Evolutionary conservation across 2,329 filamentous ascomycete genomes (phyloP).

Genomic region (Lachnellula occidentalis): DNA sequence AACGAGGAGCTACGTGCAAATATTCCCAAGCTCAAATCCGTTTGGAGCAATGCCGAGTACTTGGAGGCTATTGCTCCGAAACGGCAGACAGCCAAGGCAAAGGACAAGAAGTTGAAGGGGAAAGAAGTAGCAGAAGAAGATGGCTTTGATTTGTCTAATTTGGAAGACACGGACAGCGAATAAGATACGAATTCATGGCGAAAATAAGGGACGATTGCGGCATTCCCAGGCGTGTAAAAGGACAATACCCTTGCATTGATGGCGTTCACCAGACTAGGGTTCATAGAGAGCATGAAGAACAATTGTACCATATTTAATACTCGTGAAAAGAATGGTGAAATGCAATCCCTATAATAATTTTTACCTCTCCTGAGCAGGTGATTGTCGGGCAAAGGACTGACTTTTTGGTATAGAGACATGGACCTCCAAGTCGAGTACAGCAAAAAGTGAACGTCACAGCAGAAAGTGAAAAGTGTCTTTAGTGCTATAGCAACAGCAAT

Average conservation of each 20-base stretch:
- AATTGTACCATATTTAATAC: background rate
- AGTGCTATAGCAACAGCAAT: too few relatives aligned
- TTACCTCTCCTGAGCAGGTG: background rate
- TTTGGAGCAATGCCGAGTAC: constrained; percentile 53
- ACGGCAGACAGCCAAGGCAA: constrained; percentile 2
- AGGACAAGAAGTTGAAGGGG: constrained; percentile 12
- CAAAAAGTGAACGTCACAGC: too few relatives aligned
- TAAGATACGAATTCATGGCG: background rate
- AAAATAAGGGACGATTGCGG: background rate
- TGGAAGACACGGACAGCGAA: constrained; percentile 1
- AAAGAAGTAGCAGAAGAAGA: constrained; percentile 17
- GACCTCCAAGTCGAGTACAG: too few relatives aligned
- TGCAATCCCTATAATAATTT: background rate
- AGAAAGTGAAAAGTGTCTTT: too few relatives aligned
- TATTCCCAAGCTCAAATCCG: constrained; percentile 40
- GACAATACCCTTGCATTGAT: constrained; percentile 21
- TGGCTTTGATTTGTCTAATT: constrained; percentile 13
- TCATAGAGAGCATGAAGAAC: background rate
- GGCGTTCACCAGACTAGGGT: background rate
- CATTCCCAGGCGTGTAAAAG: constrained; percentile 20
- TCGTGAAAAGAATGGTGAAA: background rate
- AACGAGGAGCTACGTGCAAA: constrained; percentile 16
- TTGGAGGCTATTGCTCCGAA: constrained; percentile 55
- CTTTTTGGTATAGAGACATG: too few relatives aligned
- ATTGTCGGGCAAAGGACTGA: too few relatives aligned